Base-by-base conservation (phyloP, 2,329 filamentous ascomycete species). In the Penicillium hordei region DNA sequence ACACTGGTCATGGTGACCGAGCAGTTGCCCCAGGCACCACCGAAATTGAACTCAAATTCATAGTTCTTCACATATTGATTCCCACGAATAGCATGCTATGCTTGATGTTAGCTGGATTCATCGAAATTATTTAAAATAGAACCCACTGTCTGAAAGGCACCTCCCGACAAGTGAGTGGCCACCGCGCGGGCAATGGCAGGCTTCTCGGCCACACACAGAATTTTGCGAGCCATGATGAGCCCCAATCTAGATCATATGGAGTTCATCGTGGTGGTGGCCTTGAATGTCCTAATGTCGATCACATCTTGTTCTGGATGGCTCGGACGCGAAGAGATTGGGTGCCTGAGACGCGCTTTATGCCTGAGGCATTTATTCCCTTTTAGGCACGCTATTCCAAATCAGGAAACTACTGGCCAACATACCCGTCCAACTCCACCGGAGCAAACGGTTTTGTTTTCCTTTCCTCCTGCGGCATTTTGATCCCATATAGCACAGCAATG, bases 181-280 rank as follows among this genome's bases (percentile, higher is more conserved):
- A 99, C 93, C 38, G 93, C 92, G 76, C 94, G 97, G 57, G 94
- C 91, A 62, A 99, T 97, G 42, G 93, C 96, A 36, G 92, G 92
- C 82, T 99, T 93, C 75, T 93, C 89, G 59, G 89, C 89, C 64
- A 93, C 89, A 71, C 89, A 92, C 52, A 93, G 79, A 58, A 91
- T 85, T 67, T 82, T 85, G 54, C 72, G 74, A 60, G 72, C 72
- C 77, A 78, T 79, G 46, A 57, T n/a, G 31, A 59, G 39, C 48
- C 48, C 55, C 50, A 36, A 51, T 44, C 23, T 19, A 52, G 38
- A 54, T 60, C 58, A 57, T 43, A 54, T 38, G 17, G 23, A 25
- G 42, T 52, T 56, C 50, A 59, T 60, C 57, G 38, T 53, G 53
- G 23, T 53, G 44, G 40, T 43, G 44, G 33, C 27, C 45, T 54